phyloP scores from a whole-genome alignment of 176 grass and related monocot species.

The Rhipidocladum racemiflorum region DNA sequence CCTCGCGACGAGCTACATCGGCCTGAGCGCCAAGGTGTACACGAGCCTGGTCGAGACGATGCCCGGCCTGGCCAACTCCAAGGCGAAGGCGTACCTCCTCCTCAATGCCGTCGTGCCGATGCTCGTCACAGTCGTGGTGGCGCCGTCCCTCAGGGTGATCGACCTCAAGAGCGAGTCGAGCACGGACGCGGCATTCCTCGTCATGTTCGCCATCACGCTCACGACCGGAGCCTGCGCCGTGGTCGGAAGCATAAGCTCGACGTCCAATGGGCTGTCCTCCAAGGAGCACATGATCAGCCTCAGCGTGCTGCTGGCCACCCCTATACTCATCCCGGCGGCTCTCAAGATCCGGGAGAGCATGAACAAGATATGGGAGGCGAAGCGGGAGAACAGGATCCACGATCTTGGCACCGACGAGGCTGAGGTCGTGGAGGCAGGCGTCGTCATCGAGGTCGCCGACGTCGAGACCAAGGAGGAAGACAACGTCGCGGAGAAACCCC shows the following conservation, averaged over 20 bases:
- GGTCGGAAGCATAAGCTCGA: slow-evolving; percentile 65
- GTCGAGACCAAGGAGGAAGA: slow-evolving; percentile 16
- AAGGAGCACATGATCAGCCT: slow-evolving; percentile 67
- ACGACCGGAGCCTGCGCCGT: slow-evolving; percentile 78
- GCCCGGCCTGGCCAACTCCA: slow-evolving; percentile 18
- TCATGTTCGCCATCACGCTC: slow-evolving; percentile 84
- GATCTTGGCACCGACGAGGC: slow-evolving; percentile 50
- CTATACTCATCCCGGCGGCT: slow-evolving; percentile 60
- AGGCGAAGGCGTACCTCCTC: slow-evolving; percentile 76
- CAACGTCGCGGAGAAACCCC: neutral
- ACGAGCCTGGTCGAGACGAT: slow-evolving; percentile 48
- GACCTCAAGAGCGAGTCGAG: slow-evolving; percentile 18
- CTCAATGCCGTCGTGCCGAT: slow-evolving; percentile 82
- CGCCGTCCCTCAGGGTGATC: slow-evolving; percentile 59
- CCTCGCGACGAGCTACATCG: slow-evolving; percentile 88
- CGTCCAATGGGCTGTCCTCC: slow-evolving; percentile 51
- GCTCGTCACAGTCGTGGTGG: slow-evolving; percentile 59
- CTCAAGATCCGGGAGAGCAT: slow-evolving; percentile 58
- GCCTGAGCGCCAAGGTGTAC: slow-evolving; percentile 95
- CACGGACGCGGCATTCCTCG: slow-evolving; percentile 51
- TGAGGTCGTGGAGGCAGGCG: neutral
- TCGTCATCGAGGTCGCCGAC: slow-evolving; percentile 15
- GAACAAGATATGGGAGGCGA: slow-evolving; percentile 47
- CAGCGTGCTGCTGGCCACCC: slow-evolving; percentile 53
- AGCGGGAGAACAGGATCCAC: slow-evolving; percentile 74